Base-by-base conservation (phyloP, 1,284 basidiomycete genomes). In the Trametes hirsuta region DNA sequence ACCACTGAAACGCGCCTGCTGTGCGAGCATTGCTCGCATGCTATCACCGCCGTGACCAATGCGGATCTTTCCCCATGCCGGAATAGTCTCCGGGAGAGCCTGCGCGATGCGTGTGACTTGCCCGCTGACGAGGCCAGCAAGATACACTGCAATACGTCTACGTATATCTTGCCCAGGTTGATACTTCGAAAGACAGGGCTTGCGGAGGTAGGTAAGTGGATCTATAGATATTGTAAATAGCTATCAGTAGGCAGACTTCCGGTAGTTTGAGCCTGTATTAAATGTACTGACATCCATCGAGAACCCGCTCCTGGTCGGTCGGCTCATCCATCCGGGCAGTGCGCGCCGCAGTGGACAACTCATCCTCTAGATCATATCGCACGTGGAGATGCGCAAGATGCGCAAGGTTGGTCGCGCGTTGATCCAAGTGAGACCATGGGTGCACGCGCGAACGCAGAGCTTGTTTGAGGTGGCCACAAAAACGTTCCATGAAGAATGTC, bases 401-500 rank as follows among this genome's bases (percentile, higher is more conserved):
- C 8, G 67, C 21, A 6, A 75, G 46, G 22, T 59, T 53, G 12
- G 47, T 12, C 4, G 59, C 51, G 6, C 62, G 62, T 3, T 53
- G 56, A 49, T 72, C 64, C 2, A 76, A 59, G 15, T 62, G 67
- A 2, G 69, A 65, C 46, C 60, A 74, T 0, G 73, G 74, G 39
- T 63, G 61, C 0, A 52, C 58, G 3, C 64, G 64, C 41, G 66
- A 72, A 12, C 44, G 55, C 21, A 71, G 62, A 6, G 65, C 62
- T 15, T 64, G 66, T n/a, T 67, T 71, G 70, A 77, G 47, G 25
- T 54, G 45, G 1, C 74, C 74, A 66, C 76, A 78, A 51, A 67
- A 78, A 0, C 74, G 64, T 57, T 80, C 77, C 66, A 77, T 74
- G 14, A 62, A 71, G 55, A 76, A 80, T 8, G 74, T 70, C 78